A percentile compares a stretch with the other conserved stretches of the same genome.
Evolutionary conservation across 2,329 filamentous ascomycete species (phyloP).

Genomic region (Cytospora piceicola): DNA sequence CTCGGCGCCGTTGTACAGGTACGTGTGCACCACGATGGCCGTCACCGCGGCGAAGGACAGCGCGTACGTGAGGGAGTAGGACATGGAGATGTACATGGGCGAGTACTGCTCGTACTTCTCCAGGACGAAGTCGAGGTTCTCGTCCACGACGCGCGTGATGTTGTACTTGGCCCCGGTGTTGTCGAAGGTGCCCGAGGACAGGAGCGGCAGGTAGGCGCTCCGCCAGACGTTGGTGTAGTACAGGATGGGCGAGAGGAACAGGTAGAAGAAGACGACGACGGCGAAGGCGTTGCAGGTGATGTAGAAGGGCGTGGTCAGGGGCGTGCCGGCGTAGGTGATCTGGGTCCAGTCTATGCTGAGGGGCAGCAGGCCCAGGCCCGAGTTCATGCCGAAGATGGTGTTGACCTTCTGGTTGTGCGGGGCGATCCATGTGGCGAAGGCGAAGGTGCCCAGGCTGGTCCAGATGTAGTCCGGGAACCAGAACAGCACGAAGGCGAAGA

Average conservation of each 20-base stretch:
- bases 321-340: conserved; percentile 38
- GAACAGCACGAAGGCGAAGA: conserved; percentile 37
- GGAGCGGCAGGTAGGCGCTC: conserved; percentile 40
- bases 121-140: conserved; percentile 36
- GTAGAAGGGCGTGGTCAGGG: conserved; percentile 40
- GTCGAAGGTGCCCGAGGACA: conserved; percentile 39
- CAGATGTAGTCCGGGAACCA: conserved; percentile 35
- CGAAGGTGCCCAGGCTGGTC: conserved; percentile 34
- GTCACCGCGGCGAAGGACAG: conserved; percentile 43
- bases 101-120: conserved; percentile 41
- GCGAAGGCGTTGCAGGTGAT: conserved; percentile 39
- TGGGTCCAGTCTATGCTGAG: conserved; percentile 42
- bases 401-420: conserved; percentile 33
- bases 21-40: conserved; percentile 40
- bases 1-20: conserved; percentile 41
- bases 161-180: conserved; percentile 41
- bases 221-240: conserved; percentile 41
- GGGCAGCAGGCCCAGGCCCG: conserved; percentile 36
- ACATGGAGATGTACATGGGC: conserved; percentile 43
- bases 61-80: conserved; percentile 42
- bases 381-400: conserved; percentile 33
- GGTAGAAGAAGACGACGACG: conserved; percentile 39
- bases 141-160: conserved; percentile 37
- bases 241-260: conserved; percentile 39
- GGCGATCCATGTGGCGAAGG: conserved; percentile 34